Base-by-base conservation (phyloP, 2,329 filamentous ascomycete species). In the Cytospora schulzeri region DNA sequence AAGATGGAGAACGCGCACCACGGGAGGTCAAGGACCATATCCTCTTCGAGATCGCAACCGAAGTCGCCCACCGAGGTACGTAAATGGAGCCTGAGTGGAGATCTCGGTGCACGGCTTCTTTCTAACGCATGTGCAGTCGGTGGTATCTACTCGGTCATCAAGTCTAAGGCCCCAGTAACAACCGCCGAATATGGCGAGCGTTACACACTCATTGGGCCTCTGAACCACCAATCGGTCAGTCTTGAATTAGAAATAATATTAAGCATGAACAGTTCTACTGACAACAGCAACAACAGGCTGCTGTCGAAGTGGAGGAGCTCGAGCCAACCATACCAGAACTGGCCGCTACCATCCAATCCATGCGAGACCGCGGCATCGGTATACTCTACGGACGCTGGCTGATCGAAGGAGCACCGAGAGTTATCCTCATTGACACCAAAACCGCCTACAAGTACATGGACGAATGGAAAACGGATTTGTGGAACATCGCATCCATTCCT, bases 111-210 rank as follows among this genome's bases (percentile, higher is more conserved):
- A 31, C 56, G 45, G 26, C 55, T 48, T 60, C 53, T 60, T 35
- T 65, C 71, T 77, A 63, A 73, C 68, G 58, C 66, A 64, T 48
- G 38, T 55, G 19, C 64, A 96, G 95, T 99, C 67, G 95, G 95
- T 74, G 95, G 95, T 73, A 99, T 99, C 80, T 99, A 99, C 83
- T 98, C 94, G 19, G 95, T 99, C 70, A 89, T 99, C 79, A 99
- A 99, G 80, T 99, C 95, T 67, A 99, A 99, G 79, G 94, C 95
- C 45, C 94, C 95, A 58, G 95, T 98, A 67, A 98, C 95, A 52
- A 97, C 94, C 0, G 93, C 93, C 67, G 95, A 99, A 79, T 99
- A 98, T 95, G 95, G 95, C 78, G 93, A 97, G 66, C 88, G 92
- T 70, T 99, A 99, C 79, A 96, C 92, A 31, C 86, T 98, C 69